Conservation (phyloP, 2,329 filamentous ascomycete genomes). For the Aotearoamyces nothofagi region DNA sequence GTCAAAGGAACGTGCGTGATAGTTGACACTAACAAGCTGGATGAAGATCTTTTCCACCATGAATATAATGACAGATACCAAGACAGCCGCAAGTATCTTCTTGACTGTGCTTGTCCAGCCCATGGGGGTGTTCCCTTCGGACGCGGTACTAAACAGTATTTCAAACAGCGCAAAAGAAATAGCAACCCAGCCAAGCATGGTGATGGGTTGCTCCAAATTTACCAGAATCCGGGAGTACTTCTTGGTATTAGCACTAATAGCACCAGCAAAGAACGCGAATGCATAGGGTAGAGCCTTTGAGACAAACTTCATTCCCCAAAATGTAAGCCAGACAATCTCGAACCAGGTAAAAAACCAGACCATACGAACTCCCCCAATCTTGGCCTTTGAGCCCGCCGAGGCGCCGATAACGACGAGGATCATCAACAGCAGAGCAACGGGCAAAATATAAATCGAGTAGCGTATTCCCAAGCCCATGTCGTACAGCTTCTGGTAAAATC, state of each 20-base stretch:
- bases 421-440: neutral
- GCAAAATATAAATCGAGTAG: neutral
- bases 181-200: conserved; percentile 50
- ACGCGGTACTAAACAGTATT: conserved; percentile 20
- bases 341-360: neutral
- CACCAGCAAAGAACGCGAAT: conserved; percentile 51
- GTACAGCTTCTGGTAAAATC: no score
- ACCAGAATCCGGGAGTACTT: conserved; percentile 50
- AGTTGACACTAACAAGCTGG: conserved; percentile 67
- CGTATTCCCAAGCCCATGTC: no score
- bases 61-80: conserved; percentile 49
- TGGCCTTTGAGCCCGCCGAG: neutral
- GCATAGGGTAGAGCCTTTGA: conserved; percentile 34
- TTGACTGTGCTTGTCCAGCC: conserved; percentile 32
- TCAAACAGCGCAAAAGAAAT: conserved; percentile 44
- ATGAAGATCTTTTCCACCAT: conserved; percentile 62
- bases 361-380: neutral
- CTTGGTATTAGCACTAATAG: conserved; percentile 48
- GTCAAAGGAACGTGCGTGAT: conserved; percentile 68
- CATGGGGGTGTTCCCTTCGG: neutral
- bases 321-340: neutral
- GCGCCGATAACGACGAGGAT: neutral
- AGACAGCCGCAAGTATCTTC: conserved; percentile 38
- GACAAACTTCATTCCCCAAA: neutral
- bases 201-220: conserved; percentile 45